Evolutionary conservation across 2,329 filamentous ascomycete species (phyloP).

Genomic region (Thielaviopsis euricoi): DNA sequence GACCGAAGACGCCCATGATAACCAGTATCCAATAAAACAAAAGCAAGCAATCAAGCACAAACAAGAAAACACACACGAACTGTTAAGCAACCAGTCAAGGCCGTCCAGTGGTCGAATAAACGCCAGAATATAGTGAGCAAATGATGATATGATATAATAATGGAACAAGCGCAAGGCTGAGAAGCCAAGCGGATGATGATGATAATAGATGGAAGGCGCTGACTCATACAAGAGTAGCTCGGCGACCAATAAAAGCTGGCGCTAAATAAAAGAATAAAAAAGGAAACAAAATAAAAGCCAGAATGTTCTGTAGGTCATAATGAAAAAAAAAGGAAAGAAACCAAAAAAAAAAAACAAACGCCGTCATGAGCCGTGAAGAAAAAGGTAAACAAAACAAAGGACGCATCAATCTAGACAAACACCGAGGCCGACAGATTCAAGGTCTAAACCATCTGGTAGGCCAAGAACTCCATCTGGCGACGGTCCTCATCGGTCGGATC

Average conservation of each 20-base stretch:
- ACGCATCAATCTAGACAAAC: neutral
- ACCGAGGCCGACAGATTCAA: neutral
- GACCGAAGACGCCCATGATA: neutral
- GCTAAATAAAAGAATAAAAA: neutral
- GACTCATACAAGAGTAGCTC: neutral
- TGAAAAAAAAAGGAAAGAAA: neutral
- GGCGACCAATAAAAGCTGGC: neutral
- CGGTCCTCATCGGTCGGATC: conserved; percentile 48
- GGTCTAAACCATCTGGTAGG: neutral
- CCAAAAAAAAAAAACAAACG: neutral
- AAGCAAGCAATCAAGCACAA: neutral
- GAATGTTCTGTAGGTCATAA: neutral
- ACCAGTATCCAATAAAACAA: neutral
- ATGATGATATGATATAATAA: neutral
- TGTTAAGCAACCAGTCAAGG: too few species aligned
- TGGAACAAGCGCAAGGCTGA: neutral
- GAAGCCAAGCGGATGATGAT: neutral
- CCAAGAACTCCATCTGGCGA: conserved; percentile 28
- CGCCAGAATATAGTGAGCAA: neutral
- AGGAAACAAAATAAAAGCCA: neutral
- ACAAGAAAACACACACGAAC: too few species aligned
- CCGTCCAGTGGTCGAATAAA: neutral
- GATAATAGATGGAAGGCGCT: neutral
- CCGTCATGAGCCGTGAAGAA: neutral
- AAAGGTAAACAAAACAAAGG: neutral